These are phyloP conservation scores for Shiraia sp. DNA, from an alignment of 2,329 filamentous ascomycete genomes.

Conservation along the genomic window DNA sequence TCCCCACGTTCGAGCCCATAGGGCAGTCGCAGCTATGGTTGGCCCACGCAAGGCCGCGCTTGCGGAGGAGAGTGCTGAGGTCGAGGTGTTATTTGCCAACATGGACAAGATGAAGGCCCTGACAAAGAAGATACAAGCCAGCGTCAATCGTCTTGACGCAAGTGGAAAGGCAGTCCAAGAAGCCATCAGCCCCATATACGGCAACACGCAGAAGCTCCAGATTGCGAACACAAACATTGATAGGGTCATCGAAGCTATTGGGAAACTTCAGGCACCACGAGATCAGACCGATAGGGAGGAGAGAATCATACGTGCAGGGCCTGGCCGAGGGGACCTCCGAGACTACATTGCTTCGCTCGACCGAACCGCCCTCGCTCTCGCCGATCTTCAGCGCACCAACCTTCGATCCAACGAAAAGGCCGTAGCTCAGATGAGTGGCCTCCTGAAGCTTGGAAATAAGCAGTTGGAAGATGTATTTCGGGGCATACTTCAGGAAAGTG, in stretches of 20 bases:
- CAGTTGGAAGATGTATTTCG: conserved; percentile 86
- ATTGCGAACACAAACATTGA: conserved; percentile 90
- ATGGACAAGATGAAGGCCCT: conserved; percentile 91
- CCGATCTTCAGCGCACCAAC: conserved; percentile 86
- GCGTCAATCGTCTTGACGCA: conserved; percentile 78
- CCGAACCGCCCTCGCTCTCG: conserved; percentile 81
- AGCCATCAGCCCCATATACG: conserved; percentile 88
- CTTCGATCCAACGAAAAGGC: conserved; percentile 89
- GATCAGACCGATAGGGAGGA: conserved; percentile 93
- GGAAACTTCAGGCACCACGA: conserved; percentile 84
- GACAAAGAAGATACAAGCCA: conserved; percentile 94
- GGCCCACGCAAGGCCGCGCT: conserved; percentile 59
- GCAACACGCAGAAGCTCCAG: conserved; percentile 88
- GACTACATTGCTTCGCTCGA: conserved; percentile 90
- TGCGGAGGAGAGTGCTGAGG: conserved; percentile 69
- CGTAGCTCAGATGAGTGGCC: conserved; percentile 74
- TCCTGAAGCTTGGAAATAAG: conserved; percentile 77
- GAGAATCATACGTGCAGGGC: conserved; percentile 76
- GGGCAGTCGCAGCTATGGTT: conserved; percentile 51
- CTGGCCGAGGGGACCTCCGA: conserved; percentile 69
- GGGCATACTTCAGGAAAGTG: conserved; percentile 76
- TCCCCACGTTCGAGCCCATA: conserved; percentile 4
- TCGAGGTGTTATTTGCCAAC: conserved; percentile 67
- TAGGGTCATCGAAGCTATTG: conserved; percentile 81
- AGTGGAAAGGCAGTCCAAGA: conserved; percentile 90